phyloP scores from a whole-genome alignment of 495 filamentous ascomycete species.

The Rhizodiscina lignyota region DNA sequence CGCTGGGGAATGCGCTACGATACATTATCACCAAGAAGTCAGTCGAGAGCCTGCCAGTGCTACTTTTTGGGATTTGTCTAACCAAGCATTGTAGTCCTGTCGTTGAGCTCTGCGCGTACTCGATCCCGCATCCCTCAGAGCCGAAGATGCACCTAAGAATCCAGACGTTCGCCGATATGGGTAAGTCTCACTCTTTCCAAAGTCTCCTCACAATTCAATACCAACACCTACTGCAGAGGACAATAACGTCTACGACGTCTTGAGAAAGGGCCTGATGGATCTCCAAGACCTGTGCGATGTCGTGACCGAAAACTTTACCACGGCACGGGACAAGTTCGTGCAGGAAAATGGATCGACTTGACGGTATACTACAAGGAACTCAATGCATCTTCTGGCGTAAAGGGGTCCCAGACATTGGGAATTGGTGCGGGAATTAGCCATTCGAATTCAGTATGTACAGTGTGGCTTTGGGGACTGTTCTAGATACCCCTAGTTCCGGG shows the following conservation, averaged over 20 bases:
- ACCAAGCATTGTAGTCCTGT: conserved; percentile 44
- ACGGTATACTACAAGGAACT: too few relatives aligned
- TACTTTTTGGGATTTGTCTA: background rate
- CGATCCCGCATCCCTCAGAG: conserved; percentile 93
- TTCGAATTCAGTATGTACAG: too few relatives aligned
- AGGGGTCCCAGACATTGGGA: too few relatives aligned
- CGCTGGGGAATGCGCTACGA: conserved; percentile 81
- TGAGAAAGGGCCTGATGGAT: conserved; percentile 79
- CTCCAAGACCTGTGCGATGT: conserved; percentile 84
- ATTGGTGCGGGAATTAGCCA: too few relatives aligned
- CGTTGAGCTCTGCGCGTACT: conserved; percentile 96
- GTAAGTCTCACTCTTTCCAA: conserved; percentile 1
- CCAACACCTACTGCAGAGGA: conserved; percentile 33
- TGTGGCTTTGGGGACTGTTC: too few relatives aligned
- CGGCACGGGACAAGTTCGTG: conserved; percentile 45
- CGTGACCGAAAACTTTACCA: conserved; percentile 69
- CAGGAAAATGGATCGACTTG: conserved; percentile 6
- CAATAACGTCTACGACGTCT: conserved; percentile 62
- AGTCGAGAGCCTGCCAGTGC: conserved; percentile 8
- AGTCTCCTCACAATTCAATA: background rate
- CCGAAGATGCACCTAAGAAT: conserved; percentile 92
- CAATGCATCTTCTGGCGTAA: too few relatives aligned
- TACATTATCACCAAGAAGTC: conserved; percentile 99
- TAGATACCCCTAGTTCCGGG: too few relatives aligned
- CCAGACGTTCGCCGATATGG: conserved; percentile 40